Evolutionary conservation across 257 asterid species (phyloP).

Genomic region (Echium plantagineum): DNA sequence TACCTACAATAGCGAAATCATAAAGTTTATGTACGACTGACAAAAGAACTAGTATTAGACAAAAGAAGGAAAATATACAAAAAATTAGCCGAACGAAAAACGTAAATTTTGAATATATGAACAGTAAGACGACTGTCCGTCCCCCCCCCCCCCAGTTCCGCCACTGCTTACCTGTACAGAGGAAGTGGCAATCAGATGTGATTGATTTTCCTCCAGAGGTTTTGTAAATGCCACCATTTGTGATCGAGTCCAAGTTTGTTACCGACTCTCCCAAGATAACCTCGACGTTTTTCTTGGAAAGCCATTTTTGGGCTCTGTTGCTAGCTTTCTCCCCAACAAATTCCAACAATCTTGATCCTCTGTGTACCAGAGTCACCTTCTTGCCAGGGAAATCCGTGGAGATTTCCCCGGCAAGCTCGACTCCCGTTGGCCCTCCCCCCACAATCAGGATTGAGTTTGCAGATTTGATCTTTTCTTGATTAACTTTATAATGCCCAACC

Average conservation of each 20-base stretch:
- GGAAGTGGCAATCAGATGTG: slow-evolving; percentile 13
- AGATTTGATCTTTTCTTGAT: slow-evolving; percentile 11
- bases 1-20: background rate
- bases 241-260: slow-evolving; percentile 3
- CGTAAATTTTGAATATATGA: no score
- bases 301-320: slow-evolving; percentile 14
- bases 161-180: background rate
- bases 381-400: slow-evolving; percentile 15
- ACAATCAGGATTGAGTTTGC: slow-evolving; percentile 10
- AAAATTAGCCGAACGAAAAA: no score
- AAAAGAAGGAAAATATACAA: no score
- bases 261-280: slow-evolving; percentile 3
- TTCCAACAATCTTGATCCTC: slow-evolving; percentile 15
- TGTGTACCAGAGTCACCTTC: slow-evolving; percentile 14
- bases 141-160: no score
- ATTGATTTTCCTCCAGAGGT: slow-evolving; percentile 16
- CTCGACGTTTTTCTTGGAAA: slow-evolving; percentile 12
- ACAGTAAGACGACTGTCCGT: no score
- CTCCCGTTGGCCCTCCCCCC: slow-evolving; percentile 22
- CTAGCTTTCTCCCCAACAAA: slow-evolving; percentile 12
- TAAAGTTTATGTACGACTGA: no score
- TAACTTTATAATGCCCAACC: slow-evolving; percentile 1
- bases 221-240: slow-evolving; percentile 10
- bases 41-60: no score
- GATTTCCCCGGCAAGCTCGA: slow-evolving; percentile 18